Evolutionary conservation across 129 eudicot species (phyloP), one percentile per base, ranked within the genome.

Genomic region (Centrapalus pauciflorus): DNA sequence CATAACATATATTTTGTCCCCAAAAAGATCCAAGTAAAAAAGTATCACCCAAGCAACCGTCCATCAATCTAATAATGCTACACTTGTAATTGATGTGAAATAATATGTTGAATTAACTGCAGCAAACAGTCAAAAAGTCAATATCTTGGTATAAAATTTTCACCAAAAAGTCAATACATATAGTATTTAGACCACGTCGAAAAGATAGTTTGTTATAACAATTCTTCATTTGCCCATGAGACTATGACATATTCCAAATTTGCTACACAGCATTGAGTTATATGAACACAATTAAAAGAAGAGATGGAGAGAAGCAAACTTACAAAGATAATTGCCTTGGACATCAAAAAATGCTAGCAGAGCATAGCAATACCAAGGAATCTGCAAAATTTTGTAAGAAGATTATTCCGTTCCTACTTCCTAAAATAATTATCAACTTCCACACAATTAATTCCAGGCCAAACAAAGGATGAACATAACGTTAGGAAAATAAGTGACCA

Each of bases 41-140:
- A n/a, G 17, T 12, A 87, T 81, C 10, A 78, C 90, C 90, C 90
- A 87, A 12, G 87, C 83, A n/a, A 87, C 43, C 9, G 95, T 84
- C 74, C 80, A 72, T 35, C 90, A 87, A 72, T 87, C 95, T 71
- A 87, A 67, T 51, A 87, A 14, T 0, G 95, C 74, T 72, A 87
- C 95, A 38, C 90, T 83, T 2, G 95, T 87, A 55, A 87, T 81
- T 23, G 95, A 87, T 64, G 95, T 75, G 51, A 58, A 87, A 64
- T 87, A 77, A 40, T 12, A 87, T 4, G 90, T 83, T 77, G 83
- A 83, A 76, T 77, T 81, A 66, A 64, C 95, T 87, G 83, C 0
- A 20, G 9, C 19, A 10, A 14, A 40, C 33, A 26, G 5, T 27
- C 55, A 41, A 23, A 10, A 17, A 57, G 20, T 19, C 28, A 66